These are phyloP conservation scores for Suillus discolor DNA, from an alignment of 768 basidiomycete species.

Conservation along the genomic window DNA sequence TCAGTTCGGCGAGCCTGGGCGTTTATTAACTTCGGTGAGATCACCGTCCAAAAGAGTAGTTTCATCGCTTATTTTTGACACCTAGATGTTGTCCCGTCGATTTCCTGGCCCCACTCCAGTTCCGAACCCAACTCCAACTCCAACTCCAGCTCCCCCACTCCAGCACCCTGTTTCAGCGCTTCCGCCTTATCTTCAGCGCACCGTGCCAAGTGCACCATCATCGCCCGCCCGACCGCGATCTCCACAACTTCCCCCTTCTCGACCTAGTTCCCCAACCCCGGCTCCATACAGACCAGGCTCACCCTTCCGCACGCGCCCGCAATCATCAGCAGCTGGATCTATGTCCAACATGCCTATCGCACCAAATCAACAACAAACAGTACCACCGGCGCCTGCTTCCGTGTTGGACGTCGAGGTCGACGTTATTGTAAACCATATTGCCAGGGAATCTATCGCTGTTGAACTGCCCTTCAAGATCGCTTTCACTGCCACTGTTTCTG, in stretches of 20 bases:
- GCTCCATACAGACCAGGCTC: conserved; percentile 47
- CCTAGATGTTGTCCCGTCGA: conserved; percentile 74
- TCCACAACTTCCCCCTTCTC: conserved; percentile 51
- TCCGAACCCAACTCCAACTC: conserved; percentile 15
- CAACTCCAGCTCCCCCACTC: conserved; percentile 21
- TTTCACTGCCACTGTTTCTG: conserved; percentile 55
- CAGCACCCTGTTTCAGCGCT: conserved; percentile 68
- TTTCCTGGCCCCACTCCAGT: conserved; percentile 55
- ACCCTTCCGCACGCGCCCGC: conserved; percentile 40
- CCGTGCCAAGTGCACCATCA: conserved; percentile 36
- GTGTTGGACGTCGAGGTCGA: conserved; percentile 54
- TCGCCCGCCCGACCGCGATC: conserved; percentile 58
- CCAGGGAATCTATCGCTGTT: conserved; percentile 45
- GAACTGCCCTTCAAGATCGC: conserved; percentile 63
- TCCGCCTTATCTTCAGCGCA: conserved; percentile 74
- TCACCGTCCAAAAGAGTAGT: not conserved
- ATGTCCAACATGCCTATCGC: conserved; percentile 19
- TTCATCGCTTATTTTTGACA: not conserved
- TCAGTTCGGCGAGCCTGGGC: conserved; percentile 81
- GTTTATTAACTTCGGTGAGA: conserved; percentile 78
- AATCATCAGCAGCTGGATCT: conserved; percentile 33
- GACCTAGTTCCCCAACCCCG: conserved; percentile 59
- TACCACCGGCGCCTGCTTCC: conserved; percentile 24
- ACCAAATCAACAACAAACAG: conserved; percentile 20
- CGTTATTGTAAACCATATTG: conserved; percentile 54